Evolutionary conservation across 2,329 filamentous ascomycete species (phyloP).

Genomic region (Diplocarpon mali): DNA sequence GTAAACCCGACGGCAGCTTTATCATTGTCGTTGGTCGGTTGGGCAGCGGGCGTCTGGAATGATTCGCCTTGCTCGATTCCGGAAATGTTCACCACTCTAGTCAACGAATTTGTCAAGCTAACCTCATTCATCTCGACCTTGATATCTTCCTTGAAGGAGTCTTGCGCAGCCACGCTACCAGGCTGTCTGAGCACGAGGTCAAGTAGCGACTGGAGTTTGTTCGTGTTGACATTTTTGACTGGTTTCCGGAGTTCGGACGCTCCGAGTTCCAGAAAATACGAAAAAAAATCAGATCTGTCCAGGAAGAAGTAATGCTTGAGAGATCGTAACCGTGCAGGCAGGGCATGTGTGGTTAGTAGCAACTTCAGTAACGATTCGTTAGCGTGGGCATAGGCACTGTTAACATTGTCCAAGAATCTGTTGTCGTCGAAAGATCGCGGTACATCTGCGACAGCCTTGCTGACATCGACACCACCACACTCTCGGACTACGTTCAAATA

Average conservation of each 20-base stretch:
- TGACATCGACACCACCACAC: conserved; percentile 90
- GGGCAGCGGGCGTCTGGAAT: conserved; percentile 59
- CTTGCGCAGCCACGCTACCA: conserved; percentile 82
- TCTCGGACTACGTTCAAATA: conserved; percentile 97
- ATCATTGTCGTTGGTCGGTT: conserved; percentile 59
- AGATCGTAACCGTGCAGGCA: conserved; percentile 77
- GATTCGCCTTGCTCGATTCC: conserved; percentile 86
- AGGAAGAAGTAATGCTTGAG: conserved; percentile 99
- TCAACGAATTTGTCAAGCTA: conserved; percentile 83
- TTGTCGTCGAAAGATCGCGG: conserved; percentile 86
- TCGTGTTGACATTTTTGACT: conserved; percentile 77
- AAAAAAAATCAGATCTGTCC: conserved; percentile 94
- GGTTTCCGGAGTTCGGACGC: conserved; percentile 83
- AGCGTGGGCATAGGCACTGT: conserved; percentile 85
- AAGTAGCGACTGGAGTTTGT: conserved; percentile 89
- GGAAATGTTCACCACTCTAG: conserved; percentile 92
- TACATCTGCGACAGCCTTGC: conserved; percentile 78
- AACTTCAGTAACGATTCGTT: conserved; percentile 88
- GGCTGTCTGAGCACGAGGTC: conserved; percentile 94
- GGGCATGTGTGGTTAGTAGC: conserved; percentile 81
- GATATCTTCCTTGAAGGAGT: conserved; percentile 97
- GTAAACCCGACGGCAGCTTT: conserved; percentile 86
- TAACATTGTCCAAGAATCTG: conserved; percentile 91
- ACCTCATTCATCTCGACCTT: conserved; percentile 96
- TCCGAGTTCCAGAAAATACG: conserved; percentile 89